phyloP scores from a whole-genome alignment of 106 monocot species.

The Acanthochlamys bracteata region DNA sequence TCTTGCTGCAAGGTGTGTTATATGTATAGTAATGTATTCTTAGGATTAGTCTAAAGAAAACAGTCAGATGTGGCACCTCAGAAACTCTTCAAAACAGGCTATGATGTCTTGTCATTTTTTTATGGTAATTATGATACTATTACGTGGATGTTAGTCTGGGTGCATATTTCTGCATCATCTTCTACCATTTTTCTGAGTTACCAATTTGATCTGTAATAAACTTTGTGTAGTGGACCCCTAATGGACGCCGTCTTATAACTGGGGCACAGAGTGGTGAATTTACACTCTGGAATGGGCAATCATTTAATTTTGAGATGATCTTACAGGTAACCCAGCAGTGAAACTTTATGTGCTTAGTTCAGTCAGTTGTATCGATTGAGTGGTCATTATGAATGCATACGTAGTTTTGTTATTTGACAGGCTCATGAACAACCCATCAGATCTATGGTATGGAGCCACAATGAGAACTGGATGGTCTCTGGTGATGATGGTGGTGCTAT shows the following conservation, averaged over 20 bases:
- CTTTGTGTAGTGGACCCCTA: conserved; percentile 78
- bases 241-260: conserved; percentile 91
- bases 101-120: too few species aligned
- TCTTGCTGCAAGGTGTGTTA: too few species aligned
- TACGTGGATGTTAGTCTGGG: too few species aligned
- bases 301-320: conserved; percentile 99
- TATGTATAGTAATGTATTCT: too few species aligned
- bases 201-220: too few species aligned
- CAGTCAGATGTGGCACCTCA: too few species aligned
- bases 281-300: conserved; percentile 99
- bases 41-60: too few species aligned
- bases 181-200: too few species aligned
- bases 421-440: conserved; percentile 96
- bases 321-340: conserved; percentile 59
- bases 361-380: background rate
- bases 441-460: conserved; percentile 98
- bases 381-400: background rate
- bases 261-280: conserved; percentile 99
- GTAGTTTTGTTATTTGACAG: conserved; percentile 25
- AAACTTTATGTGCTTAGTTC: background rate
- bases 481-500: conserved; percentile 98
- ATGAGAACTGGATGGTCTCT: conserved; percentile 99
- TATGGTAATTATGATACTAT: too few species aligned
- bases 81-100: too few species aligned
- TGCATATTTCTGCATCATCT: too few species aligned